phyloP scores from a whole-genome alignment of 768 basidiomycete species.

The Pleurotus tuoliensis region DNA sequence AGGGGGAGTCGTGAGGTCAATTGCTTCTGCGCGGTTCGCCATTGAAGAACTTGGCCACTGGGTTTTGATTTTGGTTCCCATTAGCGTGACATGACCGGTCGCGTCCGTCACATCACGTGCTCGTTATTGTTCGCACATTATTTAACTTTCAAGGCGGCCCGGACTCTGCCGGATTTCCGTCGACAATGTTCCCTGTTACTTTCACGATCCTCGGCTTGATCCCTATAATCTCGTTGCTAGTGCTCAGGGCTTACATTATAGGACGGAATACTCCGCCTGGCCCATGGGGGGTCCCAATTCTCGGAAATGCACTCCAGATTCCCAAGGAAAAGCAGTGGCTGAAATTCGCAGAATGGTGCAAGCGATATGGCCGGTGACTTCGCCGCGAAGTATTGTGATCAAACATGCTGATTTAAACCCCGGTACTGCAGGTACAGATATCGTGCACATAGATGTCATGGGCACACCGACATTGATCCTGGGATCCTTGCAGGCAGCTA shows the following conservation, averaged over 20 bases:
- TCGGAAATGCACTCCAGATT: constrained; percentile 19
- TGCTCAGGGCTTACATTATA: too few relatives aligned
- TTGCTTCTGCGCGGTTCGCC: not conserved
- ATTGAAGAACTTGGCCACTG: not conserved
- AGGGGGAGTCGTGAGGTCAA: constrained; percentile 4
- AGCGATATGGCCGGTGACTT: constrained; percentile 14
- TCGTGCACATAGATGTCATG: not conserved
- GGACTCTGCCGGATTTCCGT: too few relatives aligned
- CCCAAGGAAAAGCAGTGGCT: constrained; percentile 17
- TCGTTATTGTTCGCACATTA: too few relatives aligned
- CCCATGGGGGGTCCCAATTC: constrained; percentile 12
- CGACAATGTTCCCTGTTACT: too few relatives aligned
- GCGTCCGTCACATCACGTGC: not conserved
- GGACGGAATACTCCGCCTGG: constrained; percentile 10
- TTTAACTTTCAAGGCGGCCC: too few relatives aligned
- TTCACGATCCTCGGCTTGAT: too few relatives aligned
- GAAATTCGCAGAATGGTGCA: constrained; percentile 17
- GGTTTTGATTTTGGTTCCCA: not conserved
- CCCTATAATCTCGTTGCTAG: too few relatives aligned
- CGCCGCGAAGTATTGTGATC: not conserved
- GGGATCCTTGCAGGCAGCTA: constrained; percentile 1
- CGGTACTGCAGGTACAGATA: not conserved
- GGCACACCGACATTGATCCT: constrained; percentile 1
- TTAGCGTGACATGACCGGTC: not conserved
- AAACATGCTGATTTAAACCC: not conserved